A percentile compares a stretch with the other conserved stretches of the same genome.
These are phyloP conservation scores for Brassica hybrid DNA, from an alignment of 441 rosid genomes.

Conservation along the genomic window DNA sequence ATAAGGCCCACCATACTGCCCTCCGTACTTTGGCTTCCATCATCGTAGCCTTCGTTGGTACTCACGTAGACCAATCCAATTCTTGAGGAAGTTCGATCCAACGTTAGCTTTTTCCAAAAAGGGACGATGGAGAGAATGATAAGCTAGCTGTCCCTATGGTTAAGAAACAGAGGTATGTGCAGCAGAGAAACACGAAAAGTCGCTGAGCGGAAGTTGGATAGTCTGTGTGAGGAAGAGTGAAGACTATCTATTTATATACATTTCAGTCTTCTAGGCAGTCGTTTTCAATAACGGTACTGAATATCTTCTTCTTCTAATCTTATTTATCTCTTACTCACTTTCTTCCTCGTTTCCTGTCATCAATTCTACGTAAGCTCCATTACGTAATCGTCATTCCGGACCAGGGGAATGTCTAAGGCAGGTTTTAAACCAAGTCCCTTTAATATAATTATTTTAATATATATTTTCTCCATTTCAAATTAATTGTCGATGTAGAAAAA, in stretches of 20 bases:
- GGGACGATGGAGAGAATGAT: neutral
- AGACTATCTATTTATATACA: neutral
- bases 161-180: neutral
- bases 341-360: too few relatives aligned
- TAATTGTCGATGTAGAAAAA: too few relatives aligned
- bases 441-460: too few relatives aligned
- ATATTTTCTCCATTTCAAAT: too few relatives aligned
- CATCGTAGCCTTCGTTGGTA: neutral
- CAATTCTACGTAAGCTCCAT: too few relatives aligned
- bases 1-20: constrained; percentile 79
- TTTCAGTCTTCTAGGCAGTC: neutral
- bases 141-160: neutral
- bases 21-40: constrained; percentile 13
- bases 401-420: too few relatives aligned
- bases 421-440: too few relatives aligned
- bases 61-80: neutral
- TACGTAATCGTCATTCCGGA: too few relatives aligned
- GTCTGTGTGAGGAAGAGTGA: neutral
- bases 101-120: neutral
- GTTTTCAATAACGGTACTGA: neutral
- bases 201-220: neutral
- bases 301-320: too few relatives aligned
- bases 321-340: too few relatives aligned
- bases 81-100: constrained; percentile 26
- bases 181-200: neutral